Percentiles rank a stretch among this genome's conserved stretches.
Conservation (phyloP, 1,139 yeast species). For the Zygosaccharomyces pseudobailii region DNA sequence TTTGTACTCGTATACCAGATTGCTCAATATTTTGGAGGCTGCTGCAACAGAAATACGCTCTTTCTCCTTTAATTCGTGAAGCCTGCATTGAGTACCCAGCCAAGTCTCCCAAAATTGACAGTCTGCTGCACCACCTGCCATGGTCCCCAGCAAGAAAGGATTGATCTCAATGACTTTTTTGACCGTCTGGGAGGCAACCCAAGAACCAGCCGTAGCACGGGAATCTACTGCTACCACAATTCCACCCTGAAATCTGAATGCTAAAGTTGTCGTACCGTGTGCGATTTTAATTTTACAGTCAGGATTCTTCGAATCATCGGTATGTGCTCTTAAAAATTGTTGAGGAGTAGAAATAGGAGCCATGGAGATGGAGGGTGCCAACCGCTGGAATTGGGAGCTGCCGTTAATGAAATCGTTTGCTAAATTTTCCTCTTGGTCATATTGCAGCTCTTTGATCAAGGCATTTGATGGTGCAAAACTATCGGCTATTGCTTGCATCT, state of each 20-base stretch:
- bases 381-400: slow-evolving; percentile 26
- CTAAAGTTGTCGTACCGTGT: slow-evolving; percentile 97
- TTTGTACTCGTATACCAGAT: slow-evolving; percentile 87
- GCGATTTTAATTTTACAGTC: slow-evolving; percentile 95
- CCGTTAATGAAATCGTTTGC: slow-evolving; percentile 36
- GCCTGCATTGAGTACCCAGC: slow-evolving; percentile 94
- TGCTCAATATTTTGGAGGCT: slow-evolving; percentile 88
- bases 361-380: slow-evolving; percentile 61
- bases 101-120: slow-evolving; percentile 99
- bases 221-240: slow-evolving; percentile 96
- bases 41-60: slow-evolving; percentile 95
- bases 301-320: slow-evolving; percentile 88
- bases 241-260: slow-evolving; percentile 94
- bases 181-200: slow-evolving; percentile 98
- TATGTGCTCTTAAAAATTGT: slow-evolving; percentile 95
- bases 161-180: slow-evolving; percentile 96
- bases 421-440: slow-evolving; percentile 33
- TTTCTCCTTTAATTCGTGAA: slow-evolving; percentile 90
- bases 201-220: slow-evolving; percentile 96
- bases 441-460: slow-evolving; percentile 25
- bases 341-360: slow-evolving; percentile 91
- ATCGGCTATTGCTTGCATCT: slow-evolving; percentile 34
- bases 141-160: slow-evolving; percentile 90
- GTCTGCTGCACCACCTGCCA: slow-evolving; percentile 99
- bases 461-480: slow-evolving; percentile 20